These are phyloP conservation scores for Fallopia convolvulus DNA, from an alignment of 148 eudicot species.

Conservation along the genomic window DNA sequence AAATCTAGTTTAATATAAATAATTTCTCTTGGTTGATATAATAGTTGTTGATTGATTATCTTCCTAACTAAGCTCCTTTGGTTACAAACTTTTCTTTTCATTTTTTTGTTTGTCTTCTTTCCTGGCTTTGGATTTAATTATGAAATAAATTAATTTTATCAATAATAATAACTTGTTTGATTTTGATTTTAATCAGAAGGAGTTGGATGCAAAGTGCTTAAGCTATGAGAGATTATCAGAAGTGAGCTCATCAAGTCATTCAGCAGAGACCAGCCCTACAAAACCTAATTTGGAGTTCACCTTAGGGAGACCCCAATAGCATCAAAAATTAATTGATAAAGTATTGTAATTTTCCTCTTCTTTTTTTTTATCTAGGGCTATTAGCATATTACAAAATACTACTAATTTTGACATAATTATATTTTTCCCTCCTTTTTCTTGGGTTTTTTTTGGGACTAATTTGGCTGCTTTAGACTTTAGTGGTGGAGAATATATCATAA, in stretches of 20 bases:
- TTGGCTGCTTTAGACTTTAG: background rate
- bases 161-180: background rate
- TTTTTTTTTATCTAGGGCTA: conserved; percentile 1
- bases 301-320: conserved; percentile 56
- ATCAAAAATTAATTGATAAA: background rate
- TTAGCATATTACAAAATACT: background rate
- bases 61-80: too few species aligned
- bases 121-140: background rate
- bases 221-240: conserved; percentile 73
- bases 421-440: background rate
- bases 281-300: conserved; percentile 93
- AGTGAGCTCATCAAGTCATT: conserved; percentile 53
- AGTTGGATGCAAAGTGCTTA: conserved; percentile 49
- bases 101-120: background rate
- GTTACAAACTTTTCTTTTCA: too few species aligned
- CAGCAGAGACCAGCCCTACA: conserved; percentile 52
- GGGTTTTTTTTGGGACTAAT: background rate
- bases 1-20: background rate
- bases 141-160: background rate
- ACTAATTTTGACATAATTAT: conserved; percentile 6
- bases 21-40: background rate
- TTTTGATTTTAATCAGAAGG: conserved; percentile 37
- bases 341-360: background rate
- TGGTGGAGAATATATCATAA: background rate
- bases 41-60: too few species aligned